These are phyloP conservation scores for Aschersonia sp. DNA, from an alignment of 2,329 filamentous ascomycete genomes.

Conservation along the genomic window DNA sequence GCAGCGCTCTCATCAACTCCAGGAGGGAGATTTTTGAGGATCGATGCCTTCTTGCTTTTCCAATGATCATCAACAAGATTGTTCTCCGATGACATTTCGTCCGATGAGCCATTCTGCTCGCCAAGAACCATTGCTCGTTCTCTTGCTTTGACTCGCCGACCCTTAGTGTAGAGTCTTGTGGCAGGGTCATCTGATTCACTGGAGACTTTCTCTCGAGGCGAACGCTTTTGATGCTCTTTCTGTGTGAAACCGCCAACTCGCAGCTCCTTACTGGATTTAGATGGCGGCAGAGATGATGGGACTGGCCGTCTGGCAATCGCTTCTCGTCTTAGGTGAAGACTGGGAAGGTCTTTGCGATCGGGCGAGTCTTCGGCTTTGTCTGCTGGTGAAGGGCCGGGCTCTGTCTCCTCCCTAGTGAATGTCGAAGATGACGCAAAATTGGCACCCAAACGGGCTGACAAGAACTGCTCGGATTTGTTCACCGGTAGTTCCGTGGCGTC, in stretches of 20 bases:
- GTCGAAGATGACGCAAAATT: conserved; percentile 1
- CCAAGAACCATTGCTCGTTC: conserved; percentile 21
- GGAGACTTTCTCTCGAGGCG: conserved; percentile 4
- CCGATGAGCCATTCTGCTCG: conserved; percentile 31
- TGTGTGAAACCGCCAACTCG: conserved; percentile 6
- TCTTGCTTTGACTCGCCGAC: conserved; percentile 15
- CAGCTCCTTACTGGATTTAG: neutral
- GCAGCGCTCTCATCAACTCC: conserved; percentile 74
- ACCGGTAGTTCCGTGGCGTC: conserved; percentile 9
- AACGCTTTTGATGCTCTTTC: conserved; percentile 8
- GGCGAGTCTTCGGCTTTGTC: conserved; percentile 10
- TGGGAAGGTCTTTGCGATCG: conserved; percentile 8
- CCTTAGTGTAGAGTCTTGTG: conserved; percentile 5
- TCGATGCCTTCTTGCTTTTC: conserved; percentile 44
- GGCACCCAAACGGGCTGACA: conserved; percentile 2
- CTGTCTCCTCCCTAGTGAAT: neutral
- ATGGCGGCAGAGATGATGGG: neutral
- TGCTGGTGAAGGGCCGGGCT: conserved; percentile 5
- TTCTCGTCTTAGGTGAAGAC: conserved; percentile 5
- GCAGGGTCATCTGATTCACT: conserved; percentile 11
- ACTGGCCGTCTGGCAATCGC: conserved; percentile 6
- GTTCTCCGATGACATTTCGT: conserved; percentile 26
- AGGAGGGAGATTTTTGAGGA: conserved; percentile 66
- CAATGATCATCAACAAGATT: conserved; percentile 30
- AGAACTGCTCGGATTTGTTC: conserved; percentile 7